Evolutionary conservation across 108 stramenopile species (phyloP).

Genomic region (Aurantiochytrium sp.): DNA sequence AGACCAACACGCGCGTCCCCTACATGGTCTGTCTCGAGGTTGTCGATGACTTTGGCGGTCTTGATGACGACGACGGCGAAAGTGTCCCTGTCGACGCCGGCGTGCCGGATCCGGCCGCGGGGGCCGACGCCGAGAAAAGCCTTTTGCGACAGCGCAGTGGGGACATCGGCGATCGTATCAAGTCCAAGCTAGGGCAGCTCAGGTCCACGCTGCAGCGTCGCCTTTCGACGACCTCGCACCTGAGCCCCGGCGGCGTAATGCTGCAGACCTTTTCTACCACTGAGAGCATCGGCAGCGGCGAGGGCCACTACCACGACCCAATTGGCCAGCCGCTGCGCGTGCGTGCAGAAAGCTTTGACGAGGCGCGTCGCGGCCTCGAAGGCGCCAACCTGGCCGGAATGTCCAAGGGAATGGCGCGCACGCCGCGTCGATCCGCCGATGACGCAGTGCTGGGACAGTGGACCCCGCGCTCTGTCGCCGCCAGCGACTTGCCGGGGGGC

Average conservation of each 20-base stretch:
- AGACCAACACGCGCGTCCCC: conserved; percentile 54
- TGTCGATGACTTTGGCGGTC: conserved; percentile 32
- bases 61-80: neutral
- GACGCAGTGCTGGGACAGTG: neutral
- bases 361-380: neutral
- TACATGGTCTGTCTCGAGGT: conserved; percentile 48
- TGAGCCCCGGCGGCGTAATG: neutral
- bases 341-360: neutral
- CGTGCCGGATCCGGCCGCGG: too few species aligned
- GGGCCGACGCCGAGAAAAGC: neutral
- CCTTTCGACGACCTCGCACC: neutral
- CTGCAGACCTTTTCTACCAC: neutral
- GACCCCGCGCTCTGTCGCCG: neutral
- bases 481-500: neutral
- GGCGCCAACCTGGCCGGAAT: too few species aligned
- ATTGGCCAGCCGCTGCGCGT: too few species aligned
- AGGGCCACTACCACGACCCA: too few species aligned
- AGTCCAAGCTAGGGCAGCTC: neutral
- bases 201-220: neutral
- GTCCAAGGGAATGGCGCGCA: too few species aligned
- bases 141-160: neutral
- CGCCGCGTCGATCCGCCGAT: neutral
- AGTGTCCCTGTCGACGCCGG: too few species aligned
- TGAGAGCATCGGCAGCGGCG: neutral
- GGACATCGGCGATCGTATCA: neutral